These are phyloP conservation scores for Moesziomyces sp. DNA, from an alignment of 1,284 basidiomycete species.

Conservation along the genomic window DNA sequence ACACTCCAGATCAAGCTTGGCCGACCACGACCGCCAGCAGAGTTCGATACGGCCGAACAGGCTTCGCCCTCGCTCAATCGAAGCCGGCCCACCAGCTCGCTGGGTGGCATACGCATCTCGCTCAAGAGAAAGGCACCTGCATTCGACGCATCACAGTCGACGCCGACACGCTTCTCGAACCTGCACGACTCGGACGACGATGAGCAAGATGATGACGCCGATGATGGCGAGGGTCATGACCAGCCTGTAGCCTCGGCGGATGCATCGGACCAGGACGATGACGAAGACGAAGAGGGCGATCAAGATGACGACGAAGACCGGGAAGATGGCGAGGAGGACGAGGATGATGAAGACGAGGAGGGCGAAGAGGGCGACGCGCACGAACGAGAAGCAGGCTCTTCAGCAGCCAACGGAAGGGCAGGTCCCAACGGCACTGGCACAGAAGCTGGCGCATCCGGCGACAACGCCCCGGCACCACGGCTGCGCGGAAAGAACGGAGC, in stretches of 20 bases:
- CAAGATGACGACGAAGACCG: constrained; percentile 13
- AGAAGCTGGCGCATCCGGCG: not conserved
- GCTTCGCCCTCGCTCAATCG: constrained; percentile 33
- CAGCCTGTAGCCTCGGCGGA: not conserved
- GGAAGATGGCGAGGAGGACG: constrained; percentile 12
- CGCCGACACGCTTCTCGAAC: constrained; percentile 19
- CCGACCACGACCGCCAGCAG: constrained; percentile 22
- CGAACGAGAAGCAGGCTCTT: not conserved
- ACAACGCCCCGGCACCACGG: constrained; percentile 5
- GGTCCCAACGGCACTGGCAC: not conserved
- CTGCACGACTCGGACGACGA: not conserved
- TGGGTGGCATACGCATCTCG: constrained; percentile 34
- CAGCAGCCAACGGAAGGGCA: too few relatives aligned
- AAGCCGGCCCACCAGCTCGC: constrained; percentile 5
- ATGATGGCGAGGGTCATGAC: constrained; percentile 14
- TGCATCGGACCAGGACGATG: constrained; percentile 3
- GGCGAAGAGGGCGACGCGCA: constrained; percentile 2
- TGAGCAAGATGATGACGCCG: constrained; percentile 6
- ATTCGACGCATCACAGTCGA: constrained; percentile 8
- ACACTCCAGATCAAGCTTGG: constrained; percentile 48
- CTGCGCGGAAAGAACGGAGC: constrained; percentile 26
- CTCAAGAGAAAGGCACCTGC: constrained; percentile 37
- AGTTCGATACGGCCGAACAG: constrained; percentile 14
- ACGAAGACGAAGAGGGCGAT: constrained; percentile 5
- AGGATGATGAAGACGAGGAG: constrained; percentile 5